Evolutionary conservation across 1,139 yeast species (phyloP).

Genomic region (Blastobotrys indianensis): DNA sequence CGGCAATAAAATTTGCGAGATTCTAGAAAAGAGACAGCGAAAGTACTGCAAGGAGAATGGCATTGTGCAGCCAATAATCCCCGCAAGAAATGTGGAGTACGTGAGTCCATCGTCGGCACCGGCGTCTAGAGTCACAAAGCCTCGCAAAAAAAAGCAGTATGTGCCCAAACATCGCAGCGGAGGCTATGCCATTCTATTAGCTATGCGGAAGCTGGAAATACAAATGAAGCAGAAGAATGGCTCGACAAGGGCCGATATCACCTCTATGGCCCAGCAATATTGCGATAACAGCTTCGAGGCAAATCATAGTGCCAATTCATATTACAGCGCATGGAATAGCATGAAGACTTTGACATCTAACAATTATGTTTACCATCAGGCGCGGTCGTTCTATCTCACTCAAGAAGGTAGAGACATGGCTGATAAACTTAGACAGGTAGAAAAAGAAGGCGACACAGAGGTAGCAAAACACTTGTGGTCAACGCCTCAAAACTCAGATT

Average conservation of each 20-base stretch:
- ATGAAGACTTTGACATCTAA: slow-evolving; percentile 58
- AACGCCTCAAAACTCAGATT: slow-evolving; percentile 11
- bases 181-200: slow-evolving; percentile 75
- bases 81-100: slow-evolving; percentile 9
- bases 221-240: slow-evolving; percentile 39
- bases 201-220: slow-evolving; percentile 50
- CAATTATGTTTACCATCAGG: slow-evolving; percentile 46
- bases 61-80: slow-evolving; percentile 36
- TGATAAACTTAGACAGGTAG: slow-evolving; percentile 45
- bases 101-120: slow-evolving; percentile 8
- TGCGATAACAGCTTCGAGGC: slow-evolving; percentile 61
- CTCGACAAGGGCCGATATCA: slow-evolving; percentile 55
- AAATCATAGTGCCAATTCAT: slow-evolving; percentile 51
- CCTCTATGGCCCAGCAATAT: slow-evolving; percentile 50
- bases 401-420: slow-evolving; percentile 72
- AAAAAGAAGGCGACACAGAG: slow-evolving; percentile 22
- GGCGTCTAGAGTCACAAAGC: slow-evolving; percentile 3
- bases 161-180: slow-evolving; percentile 79
- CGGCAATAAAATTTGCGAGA: slow-evolving; percentile 56
- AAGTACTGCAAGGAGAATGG: slow-evolving; percentile 45
- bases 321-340: slow-evolving; percentile 76
- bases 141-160: slow-evolving; percentile 40
- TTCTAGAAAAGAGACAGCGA: slow-evolving; percentile 40
- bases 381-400: slow-evolving; percentile 58
- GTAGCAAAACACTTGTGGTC: slow-evolving; percentile 10